Conservation (phyloP, 2,329 filamentous ascomycete species). For the Cryoendolithus antarcticus region DNA sequence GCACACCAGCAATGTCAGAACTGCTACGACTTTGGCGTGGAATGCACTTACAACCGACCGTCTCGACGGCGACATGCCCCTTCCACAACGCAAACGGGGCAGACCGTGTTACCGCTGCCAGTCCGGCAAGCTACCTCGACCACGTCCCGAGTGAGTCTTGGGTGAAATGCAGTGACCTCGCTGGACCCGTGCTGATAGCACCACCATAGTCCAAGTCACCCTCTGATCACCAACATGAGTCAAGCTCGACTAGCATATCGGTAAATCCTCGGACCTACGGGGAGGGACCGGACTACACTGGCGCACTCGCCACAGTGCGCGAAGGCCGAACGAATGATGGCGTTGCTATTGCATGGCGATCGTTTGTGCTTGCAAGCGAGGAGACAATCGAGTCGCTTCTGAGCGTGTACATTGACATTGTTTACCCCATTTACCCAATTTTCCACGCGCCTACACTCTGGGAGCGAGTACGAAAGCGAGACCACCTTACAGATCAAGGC, state of each 20-base stretch:
- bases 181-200: too few species aligned
- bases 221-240: too few species aligned
- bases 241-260: too few species aligned
- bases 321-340: conserved; percentile 16
- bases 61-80: conserved; percentile 24
- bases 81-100: conserved; percentile 5
- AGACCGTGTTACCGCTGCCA: too few species aligned
- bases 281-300: conserved; percentile 9
- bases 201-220: conserved; percentile 4
- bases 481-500: conserved; percentile 31
- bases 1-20: conserved; percentile 33
- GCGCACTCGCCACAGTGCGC: conserved; percentile 11
- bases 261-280: too few species aligned
- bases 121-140: too few species aligned
- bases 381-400: conserved; percentile 29
- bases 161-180: too few species aligned
- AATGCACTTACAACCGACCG: conserved; percentile 37
- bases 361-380: conserved; percentile 28
- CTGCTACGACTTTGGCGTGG: conserved; percentile 37
- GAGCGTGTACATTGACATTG: conserved; percentile 39
- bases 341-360: conserved; percentile 26
- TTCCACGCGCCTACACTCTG: conserved; percentile 38
- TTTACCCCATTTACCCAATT: conserved; percentile 42
- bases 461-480: conserved; percentile 27
- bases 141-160: too few species aligned